Conservation (phyloP, 2,329 filamentous ascomycete genomes). For the Stagonosporopsis cucurbitacearum region DNA sequence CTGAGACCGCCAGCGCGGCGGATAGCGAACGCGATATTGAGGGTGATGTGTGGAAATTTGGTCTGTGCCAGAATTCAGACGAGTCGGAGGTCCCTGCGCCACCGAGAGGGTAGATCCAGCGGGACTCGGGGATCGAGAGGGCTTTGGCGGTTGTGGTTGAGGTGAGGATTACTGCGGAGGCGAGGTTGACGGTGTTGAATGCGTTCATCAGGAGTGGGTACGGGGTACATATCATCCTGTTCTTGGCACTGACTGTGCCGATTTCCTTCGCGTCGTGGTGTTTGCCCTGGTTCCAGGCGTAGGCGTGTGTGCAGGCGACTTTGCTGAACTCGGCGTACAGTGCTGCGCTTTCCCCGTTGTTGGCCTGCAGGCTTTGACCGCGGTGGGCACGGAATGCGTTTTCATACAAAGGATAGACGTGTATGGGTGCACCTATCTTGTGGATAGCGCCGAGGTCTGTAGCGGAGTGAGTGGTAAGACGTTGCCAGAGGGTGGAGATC, state of each 20-base stretch:
- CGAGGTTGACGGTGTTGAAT: conserved; percentile 72
- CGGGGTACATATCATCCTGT: conserved; percentile 72
- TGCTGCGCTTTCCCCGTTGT: conserved; percentile 64
- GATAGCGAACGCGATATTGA: conserved; percentile 66
- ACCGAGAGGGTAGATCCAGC: conserved; percentile 70
- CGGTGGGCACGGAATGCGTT: conserved; percentile 66
- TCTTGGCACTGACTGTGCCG: conserved; percentile 60
- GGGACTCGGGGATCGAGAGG: conserved; percentile 61
- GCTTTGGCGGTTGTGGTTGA: conserved; percentile 61
- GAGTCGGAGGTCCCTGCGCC: conserved; percentile 68
- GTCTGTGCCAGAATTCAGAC: conserved; percentile 67
- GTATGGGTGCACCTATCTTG: conserved; percentile 67
- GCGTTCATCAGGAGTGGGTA: conserved; percentile 75
- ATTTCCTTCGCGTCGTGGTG: conserved; percentile 60
- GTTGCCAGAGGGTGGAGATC: conserved; percentile 27
- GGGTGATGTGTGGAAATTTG: conserved; percentile 64
- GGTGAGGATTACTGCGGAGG: conserved; percentile 67
- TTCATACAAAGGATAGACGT: conserved; percentile 72
- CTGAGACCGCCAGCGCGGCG: conserved; percentile 57
- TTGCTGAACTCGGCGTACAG: conserved; percentile 68
- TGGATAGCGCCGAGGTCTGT: conserved; percentile 64
- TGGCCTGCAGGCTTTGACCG: conserved; percentile 61
- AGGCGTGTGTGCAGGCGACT: conserved; percentile 60
- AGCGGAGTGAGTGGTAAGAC: conserved; percentile 22
- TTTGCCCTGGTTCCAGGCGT: conserved; percentile 65